Base-by-base conservation (phyloP, 1,284 basidiomycete genomes). In the Melampsora americana region DNA sequence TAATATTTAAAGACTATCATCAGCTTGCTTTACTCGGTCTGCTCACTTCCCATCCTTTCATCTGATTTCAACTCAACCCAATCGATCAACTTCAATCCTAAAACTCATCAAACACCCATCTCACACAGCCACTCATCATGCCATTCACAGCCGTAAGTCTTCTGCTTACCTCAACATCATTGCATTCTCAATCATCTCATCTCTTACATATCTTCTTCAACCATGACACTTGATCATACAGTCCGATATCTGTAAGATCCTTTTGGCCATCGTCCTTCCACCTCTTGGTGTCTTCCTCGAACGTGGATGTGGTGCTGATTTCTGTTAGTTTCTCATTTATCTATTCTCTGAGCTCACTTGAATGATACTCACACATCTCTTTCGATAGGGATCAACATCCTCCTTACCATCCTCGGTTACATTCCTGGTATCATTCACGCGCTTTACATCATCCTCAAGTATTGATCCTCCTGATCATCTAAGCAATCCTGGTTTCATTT, bases 271-370 rank as follows among this genome's bases (percentile, higher is more conserved):
- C 83, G 80, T 92, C 82, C 79, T 92, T 26, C 91, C 91, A 5
- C 91, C 91, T 73, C 80, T 92, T 1, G 90, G 89, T 74, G 91
- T 92, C 14, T 90, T 91, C 84, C 83, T 92, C 20, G 90, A 92
- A 83, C 86, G 89, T 77, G 91, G 90, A 28, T 91, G 90, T 81
- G 84, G 85, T 59, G 87, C 86, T 48, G 90, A 92, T 82, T 82
- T 92, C 62, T 46, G 77, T 88, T n/a, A 73, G 85, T 83, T 26
- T 44, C 28, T 18, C 12, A 23, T 53, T 16, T 2, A 53, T 20
- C 28, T 67, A 46, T 48, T 16, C 64, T 60, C 46, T n/a, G 14
- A 23, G 14, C 64, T 14, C 44, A 65, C 30, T 44, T 26, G 5
- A 46, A n/a, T 30, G 44, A 11, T 56, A 42, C 65, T 26, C 30